Evolutionary conservation across 2,329 filamentous ascomycete species (phyloP).

Genomic region (Fusarium sp.): DNA sequence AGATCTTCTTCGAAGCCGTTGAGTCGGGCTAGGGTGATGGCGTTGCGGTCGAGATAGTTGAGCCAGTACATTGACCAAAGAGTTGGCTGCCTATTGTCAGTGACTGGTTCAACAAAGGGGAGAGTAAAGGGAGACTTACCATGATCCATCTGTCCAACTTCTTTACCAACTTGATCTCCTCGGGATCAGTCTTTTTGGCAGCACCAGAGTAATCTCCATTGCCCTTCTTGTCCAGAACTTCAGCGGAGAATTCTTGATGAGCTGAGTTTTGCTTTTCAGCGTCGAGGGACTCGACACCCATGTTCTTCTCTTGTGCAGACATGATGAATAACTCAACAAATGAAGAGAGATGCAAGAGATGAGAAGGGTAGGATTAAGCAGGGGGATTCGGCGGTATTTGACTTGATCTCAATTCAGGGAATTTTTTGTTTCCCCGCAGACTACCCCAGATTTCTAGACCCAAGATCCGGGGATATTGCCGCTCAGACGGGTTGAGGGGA

Average conservation of each 20-base stretch:
- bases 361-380: not conserved
- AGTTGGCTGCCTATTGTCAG: conserved; percentile 43
- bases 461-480: conserved; percentile 27
- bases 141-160: conserved; percentile 38
- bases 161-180: conserved; percentile 35
- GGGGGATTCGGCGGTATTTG: conserved; percentile 31
- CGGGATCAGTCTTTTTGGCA: conserved; percentile 34
- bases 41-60: conserved; percentile 61
- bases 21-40: conserved; percentile 67
- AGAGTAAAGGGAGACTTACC: not conserved
- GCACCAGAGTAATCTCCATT: conserved; percentile 41
- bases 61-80: conserved; percentile 56
- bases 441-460: conserved; percentile 31
- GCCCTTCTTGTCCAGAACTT: conserved; percentile 31
- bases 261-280: conserved; percentile 35
- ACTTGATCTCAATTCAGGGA: not conserved
- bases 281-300: conserved; percentile 14
- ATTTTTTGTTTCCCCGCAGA: conserved; percentile 23
- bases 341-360: not conserved
- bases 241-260: conserved; percentile 34
- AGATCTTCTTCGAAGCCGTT: conserved; percentile 66
- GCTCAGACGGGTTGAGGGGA: conserved; percentile 20
- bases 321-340: conserved; percentile 5
- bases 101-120: no score
- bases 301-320: conserved; percentile 19